Evolutionary conservation across 257 asterid species (phyloP).

Genomic region (Ehretia macrophylla): DNA sequence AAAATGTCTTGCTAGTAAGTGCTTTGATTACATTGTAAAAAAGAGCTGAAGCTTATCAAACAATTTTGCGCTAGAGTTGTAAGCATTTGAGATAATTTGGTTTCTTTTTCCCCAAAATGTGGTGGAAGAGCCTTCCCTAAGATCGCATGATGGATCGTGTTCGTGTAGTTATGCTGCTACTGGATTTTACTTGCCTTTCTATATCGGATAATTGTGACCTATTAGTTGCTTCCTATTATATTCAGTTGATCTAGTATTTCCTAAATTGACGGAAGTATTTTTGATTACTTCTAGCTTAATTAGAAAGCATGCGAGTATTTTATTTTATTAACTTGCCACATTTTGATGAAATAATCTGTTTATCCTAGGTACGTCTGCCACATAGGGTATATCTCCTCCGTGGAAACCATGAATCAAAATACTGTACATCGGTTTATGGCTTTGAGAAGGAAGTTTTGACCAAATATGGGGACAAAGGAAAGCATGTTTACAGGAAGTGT

Average conservation of each 20-base stretch:
- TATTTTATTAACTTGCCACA: conserved; percentile 1
- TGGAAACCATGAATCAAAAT: conserved; percentile 95
- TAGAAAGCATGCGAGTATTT: neutral
- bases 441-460: conserved; percentile 85
- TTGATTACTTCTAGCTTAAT: neutral
- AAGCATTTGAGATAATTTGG: too few species aligned
- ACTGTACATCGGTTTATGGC: conserved; percentile 95
- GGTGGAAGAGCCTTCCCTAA: too few species aligned
- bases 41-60: too few species aligned
- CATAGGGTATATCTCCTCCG: conserved; percentile 82
- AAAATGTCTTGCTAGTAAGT: too few species aligned
- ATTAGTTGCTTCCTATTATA: neutral
- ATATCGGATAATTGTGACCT: too few species aligned
- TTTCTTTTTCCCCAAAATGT: too few species aligned
- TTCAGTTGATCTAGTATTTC: neutral
- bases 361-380: conserved; percentile 76
- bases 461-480: conserved; percentile 82
- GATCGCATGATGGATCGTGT: too few species aligned
- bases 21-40: too few species aligned
- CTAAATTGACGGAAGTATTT: too few species aligned
- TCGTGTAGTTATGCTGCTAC: neutral
- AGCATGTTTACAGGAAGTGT: conserved; percentile 92
- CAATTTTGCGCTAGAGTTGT: too few species aligned
- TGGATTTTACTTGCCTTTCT: neutral
- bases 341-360: conserved; percentile 11